Evolutionary conservation across 192 early-diverging fungal species (phyloP), one percentile per base, ranked within the genome.

Genomic region (Rhizoclosmatium sp.): DNA sequence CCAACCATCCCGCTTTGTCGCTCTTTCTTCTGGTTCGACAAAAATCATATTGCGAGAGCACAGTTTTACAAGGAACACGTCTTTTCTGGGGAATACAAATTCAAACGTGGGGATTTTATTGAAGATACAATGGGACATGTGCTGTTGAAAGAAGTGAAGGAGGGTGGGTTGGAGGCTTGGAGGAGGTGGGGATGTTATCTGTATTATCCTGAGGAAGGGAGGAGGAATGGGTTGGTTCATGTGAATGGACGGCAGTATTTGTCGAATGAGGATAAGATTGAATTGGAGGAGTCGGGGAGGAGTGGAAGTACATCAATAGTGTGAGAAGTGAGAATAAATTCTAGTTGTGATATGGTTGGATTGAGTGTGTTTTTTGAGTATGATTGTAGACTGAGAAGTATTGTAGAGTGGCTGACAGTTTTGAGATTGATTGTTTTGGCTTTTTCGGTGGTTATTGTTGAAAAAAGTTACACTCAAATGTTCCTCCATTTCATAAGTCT

Each of bases 91-190:
- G 39, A 45, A 23, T 59, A 48, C 42, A 16, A 47, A 4, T 83
- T 85, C 64, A 70, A 78, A 62, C 68, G 80, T 1, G 84, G 84
- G 2, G 82, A 85, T 75, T 85, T 85, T 61, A 85, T 85, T 59
- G 84, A 85, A 59, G 84, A 85, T 68, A 83, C 82, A 3, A 73
- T 75, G 70, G 81, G 82, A 10, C 81, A 83, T 14, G 31, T 49
- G 7, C 56, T 78, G 69, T 44, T 81, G 19, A 61, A 3, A 1
- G 69, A 76, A 47, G 65, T 85, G 47, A 79, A 80, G 49, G 44
- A 4, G 3, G 9, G 14, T 19, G 79, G 61, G 19, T 19, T 62
- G 21, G 78, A 59, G 40, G 81, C 51, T 2, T 78, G 76, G 71
- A 61, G 58, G 41, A 64, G 66, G 23, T 83, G 51, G 49, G 82